phyloP scores from a whole-genome alignment of 225 moss, liverwort and hornwort species.

The Bryum argenteum region DNA sequence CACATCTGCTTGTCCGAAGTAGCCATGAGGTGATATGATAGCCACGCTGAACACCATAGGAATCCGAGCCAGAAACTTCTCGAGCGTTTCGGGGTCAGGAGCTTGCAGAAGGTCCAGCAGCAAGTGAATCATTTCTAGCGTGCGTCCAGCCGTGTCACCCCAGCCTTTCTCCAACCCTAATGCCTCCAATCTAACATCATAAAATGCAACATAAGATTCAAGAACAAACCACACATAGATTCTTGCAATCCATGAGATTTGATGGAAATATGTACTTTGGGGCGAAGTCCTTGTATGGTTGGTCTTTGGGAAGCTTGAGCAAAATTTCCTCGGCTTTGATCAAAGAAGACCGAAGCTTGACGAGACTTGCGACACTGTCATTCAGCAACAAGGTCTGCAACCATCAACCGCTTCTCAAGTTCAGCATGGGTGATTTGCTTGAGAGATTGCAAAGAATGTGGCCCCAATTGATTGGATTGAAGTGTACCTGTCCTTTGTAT shows the following conservation, averaged over 20 bases:
- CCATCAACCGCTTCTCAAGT: neutral
- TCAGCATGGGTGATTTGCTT: neutral
- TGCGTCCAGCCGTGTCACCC: slow-evolving; percentile 79
- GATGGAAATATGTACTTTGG: slow-evolving; percentile 45
- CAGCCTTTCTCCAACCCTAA: slow-evolving; percentile 92
- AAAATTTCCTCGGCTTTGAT: slow-evolving; percentile 67
- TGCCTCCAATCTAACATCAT: slow-evolving; percentile 54
- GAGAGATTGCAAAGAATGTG: no score
- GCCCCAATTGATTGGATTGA: no score
- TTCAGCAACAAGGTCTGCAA: slow-evolving; percentile 81
- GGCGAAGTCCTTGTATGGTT: slow-evolving; percentile 62
- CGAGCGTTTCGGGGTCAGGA: slow-evolving; percentile 75
- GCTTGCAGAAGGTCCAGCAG: slow-evolving; percentile 91
- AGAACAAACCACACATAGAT: no score
- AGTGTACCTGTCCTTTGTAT: slow-evolving; percentile 55
- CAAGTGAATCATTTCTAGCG: slow-evolving; percentile 66
- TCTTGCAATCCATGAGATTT: no score
- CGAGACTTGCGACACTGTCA: slow-evolving; percentile 49
- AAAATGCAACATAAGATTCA: neutral
- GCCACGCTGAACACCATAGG: slow-evolving; percentile 91
- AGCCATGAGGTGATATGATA: slow-evolving; percentile 90
- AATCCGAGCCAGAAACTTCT: slow-evolving; percentile 71
- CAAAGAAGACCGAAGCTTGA: slow-evolving; percentile 59
- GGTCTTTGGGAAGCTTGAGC: slow-evolving; percentile 48
- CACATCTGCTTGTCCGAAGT: slow-evolving; percentile 86